Conservation (phyloP, 2,329 filamentous ascomycete genomes). For the Epichloe sp. region DNA sequence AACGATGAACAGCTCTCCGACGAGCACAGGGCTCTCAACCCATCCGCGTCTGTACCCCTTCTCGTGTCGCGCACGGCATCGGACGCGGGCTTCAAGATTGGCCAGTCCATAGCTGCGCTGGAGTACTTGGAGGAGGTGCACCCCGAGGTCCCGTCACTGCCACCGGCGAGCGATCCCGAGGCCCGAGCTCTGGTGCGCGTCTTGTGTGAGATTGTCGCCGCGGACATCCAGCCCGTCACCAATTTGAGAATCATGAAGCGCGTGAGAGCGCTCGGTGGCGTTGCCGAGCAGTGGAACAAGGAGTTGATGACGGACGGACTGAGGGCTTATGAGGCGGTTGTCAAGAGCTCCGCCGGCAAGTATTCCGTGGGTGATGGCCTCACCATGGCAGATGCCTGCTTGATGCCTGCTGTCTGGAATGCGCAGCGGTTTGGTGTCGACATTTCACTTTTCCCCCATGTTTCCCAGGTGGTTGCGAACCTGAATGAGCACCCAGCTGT, state of each 20-base stretch:
- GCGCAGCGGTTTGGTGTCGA: conserved; percentile 42
- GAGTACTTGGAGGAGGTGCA: conserved; percentile 48
- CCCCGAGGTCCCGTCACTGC: conserved; percentile 32
- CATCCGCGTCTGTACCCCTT: conserved; percentile 40
- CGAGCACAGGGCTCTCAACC: conserved; percentile 35
- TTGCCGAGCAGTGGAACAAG: conserved; percentile 35
- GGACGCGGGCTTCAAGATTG: conserved; percentile 26
- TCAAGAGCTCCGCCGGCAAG: conserved; percentile 25
- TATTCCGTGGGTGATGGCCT: conserved; percentile 44
- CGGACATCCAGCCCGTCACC: conserved; percentile 47
- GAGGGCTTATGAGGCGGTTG: conserved; percentile 39
- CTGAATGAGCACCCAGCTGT: conserved; percentile 38
- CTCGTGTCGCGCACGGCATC: conserved; percentile 26
- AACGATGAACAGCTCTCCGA: conserved; percentile 35
- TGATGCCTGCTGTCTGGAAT: conserved; percentile 45
- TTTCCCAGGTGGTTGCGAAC: conserved; percentile 30
- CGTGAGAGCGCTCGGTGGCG: conserved; percentile 30
- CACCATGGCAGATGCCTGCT: conserved; percentile 43
- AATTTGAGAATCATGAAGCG: conserved; percentile 40
- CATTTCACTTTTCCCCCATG: conserved; percentile 31
- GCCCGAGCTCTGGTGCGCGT: conserved; percentile 37
- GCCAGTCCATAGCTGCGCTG: conserved; percentile 45
- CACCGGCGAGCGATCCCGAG: conserved; percentile 28
- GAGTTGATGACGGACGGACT: conserved; percentile 39
- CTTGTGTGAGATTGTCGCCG: conserved; percentile 38